phyloP scores from a whole-genome alignment of 176 grass and related monocot species.

The Areca catechu region DNA sequence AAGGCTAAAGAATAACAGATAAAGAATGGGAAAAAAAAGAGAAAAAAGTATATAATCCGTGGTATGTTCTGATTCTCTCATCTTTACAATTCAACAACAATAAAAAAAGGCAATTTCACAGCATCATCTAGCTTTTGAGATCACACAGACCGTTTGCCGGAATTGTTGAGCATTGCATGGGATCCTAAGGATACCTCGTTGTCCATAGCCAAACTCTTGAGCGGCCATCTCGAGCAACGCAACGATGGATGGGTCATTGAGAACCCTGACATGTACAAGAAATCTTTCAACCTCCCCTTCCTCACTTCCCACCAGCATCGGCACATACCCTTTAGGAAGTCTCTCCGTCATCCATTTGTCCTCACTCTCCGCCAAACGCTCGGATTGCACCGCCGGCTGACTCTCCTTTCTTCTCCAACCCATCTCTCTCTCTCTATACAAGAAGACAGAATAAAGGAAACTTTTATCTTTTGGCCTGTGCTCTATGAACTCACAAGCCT shows the following conservation, averaged over 20 bases:
- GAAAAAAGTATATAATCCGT: no score
- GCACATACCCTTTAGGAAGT: constrained; percentile 29
- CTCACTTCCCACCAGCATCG: constrained; percentile 21
- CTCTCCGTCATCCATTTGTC: neutral
- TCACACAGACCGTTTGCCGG: constrained; percentile 13
- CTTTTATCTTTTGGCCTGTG: no score
- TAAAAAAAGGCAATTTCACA: no score
- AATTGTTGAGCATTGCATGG: constrained; percentile 24
- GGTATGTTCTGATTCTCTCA: no score
- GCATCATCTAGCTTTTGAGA: constrained; percentile 1
- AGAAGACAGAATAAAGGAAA: no score
- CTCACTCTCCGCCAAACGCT: neutral
- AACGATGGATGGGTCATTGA: constrained; percentile 35
- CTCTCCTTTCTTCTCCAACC: constrained; percentile 20
- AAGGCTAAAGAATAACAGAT: no score
- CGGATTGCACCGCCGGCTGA: neutral
- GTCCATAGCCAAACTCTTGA: constrained; percentile 32
- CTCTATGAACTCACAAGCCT: no score
- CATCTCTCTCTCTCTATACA: neutral
- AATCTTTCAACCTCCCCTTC: constrained; percentile 17
- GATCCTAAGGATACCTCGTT: constrained; percentile 37
- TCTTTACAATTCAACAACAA: no score
- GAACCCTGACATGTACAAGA: constrained; percentile 24
- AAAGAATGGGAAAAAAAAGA: no score
- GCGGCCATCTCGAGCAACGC: constrained; percentile 33